Base-by-base conservation (phyloP, 495 filamentous ascomycete genomes). In the Cryomyces minteri region DNA sequence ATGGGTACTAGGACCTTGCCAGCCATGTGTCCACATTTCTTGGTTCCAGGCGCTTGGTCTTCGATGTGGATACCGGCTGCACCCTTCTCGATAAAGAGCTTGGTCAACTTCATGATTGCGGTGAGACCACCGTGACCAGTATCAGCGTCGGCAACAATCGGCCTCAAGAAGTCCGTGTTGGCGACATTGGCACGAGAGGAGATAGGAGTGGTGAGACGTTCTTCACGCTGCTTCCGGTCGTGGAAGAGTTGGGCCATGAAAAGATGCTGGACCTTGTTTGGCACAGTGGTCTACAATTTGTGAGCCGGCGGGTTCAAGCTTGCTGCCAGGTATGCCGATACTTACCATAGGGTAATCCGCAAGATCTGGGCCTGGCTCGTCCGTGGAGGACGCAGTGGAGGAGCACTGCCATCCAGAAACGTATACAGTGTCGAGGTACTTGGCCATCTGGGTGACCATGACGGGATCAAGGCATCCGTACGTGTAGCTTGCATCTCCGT, bases 1-100 rank as follows among this genome's bases (percentile, higher is more conserved):
- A 96, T 93, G 34, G 90, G 90, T 43, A 98, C 90, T 41, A 98
- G 72, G 31, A 98, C 90, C 69, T 98, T 98, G 54, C 90, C 90
- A 51, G 90, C 90, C 90, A 98, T 98, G 66, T 98, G 90, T 46
- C 90, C 90, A 58, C 90, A 98, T 70, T 98, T 98, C 76, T 98
- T 98, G 34, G 90, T 98, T 37, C 90, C 90, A 1, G 90, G 88
- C 7, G 90, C 90, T 65, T 98, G 90, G 59, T 98, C 90, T 65
- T 98, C 90, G 51, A 98, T 95, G 63, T 98, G 90, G 56, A 98
- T 94, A 54, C 90, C 90, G 38, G 90, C 90, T 32, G 90, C 90
- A 58, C 90, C 90, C 55, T 88, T 86, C 71, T 98, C 90, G 50
- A 98, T 67, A 67, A 98, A 98, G 12, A 98, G 72, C 68, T 94